These are phyloP conservation scores for Acanthamoeba lenticulata DNA, from an alignment of 208 protist genomes.

Conservation along the genomic window DNA sequence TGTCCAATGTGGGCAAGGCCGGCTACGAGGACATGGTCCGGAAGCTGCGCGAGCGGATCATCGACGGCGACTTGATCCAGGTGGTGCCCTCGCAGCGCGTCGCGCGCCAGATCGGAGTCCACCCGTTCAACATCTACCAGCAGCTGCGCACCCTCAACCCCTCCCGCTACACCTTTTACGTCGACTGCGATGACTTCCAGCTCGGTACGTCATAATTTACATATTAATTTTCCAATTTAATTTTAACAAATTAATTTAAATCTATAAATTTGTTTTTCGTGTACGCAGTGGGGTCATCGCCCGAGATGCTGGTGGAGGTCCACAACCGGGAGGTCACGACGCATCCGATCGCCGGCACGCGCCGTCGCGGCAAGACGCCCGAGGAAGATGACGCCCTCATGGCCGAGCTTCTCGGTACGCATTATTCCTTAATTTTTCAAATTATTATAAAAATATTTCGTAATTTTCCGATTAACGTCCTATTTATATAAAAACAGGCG, in stretches of 20 bases:
- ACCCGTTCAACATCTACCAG: constrained; percentile 83
- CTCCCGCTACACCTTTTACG: constrained; percentile 84
- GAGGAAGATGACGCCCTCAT: constrained; percentile 74
- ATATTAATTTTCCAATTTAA: background rate
- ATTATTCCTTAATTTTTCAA: too few species aligned
- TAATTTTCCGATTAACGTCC: background rate
- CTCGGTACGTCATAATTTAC: background rate
- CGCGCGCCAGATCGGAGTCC: constrained; percentile 42
- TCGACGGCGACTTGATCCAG: constrained; percentile 81
- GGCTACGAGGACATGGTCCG: constrained; percentile 77
- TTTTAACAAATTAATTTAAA: background rate
- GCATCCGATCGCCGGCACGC: constrained; percentile 83
- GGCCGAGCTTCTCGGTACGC: constrained; percentile 12
- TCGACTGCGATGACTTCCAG: constrained; percentile 72
- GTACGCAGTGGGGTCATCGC: constrained; percentile 76
- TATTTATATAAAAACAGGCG: too few species aligned
- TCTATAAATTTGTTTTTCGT: background rate
- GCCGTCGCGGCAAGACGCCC: constrained; percentile 74
- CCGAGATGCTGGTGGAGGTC: constrained; percentile 77
- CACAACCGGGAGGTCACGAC: constrained; percentile 72
- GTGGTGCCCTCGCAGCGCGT: constrained; percentile 61
- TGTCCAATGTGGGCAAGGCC: constrained; percentile 70
- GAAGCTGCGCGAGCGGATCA: constrained; percentile 78
- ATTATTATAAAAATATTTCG: too few species aligned
- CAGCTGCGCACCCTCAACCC: constrained; percentile 80